Conservation (phyloP, 2,329 filamentous ascomycete genomes). For the Ophiocordyceps robertsii region DNA sequence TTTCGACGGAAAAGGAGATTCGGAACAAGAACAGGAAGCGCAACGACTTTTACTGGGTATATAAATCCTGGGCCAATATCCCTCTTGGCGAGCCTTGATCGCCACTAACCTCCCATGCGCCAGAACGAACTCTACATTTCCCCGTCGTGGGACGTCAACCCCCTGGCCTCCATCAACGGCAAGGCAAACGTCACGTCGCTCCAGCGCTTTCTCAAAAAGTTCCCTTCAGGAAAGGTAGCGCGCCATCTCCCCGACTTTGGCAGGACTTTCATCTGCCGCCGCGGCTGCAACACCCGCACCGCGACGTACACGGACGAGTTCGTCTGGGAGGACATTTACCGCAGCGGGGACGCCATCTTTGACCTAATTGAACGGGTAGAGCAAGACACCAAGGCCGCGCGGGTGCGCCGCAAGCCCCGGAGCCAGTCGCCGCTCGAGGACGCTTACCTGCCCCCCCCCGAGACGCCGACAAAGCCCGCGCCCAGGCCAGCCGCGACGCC, state of each 20-base stretch:
- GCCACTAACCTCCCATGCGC: not conserved
- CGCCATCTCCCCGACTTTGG: slow-evolving; percentile 61
- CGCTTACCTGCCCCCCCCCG: slow-evolving; percentile 17
- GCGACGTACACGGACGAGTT: slow-evolving; percentile 90
- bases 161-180: slow-evolving; percentile 79
- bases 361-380: slow-evolving; percentile 54
- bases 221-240: slow-evolving; percentile 64
- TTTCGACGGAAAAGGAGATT: slow-evolving; percentile 82
- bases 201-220: slow-evolving; percentile 50
- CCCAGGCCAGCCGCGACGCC: slow-evolving; percentile 15
- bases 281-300: slow-evolving; percentile 80
- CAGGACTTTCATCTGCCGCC: slow-evolving; percentile 79
- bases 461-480: slow-evolving; percentile 23
- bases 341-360: slow-evolving; percentile 49
- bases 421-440: slow-evolving; percentile 18
- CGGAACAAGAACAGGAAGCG: slow-evolving; percentile 72
- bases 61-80: slow-evolving; percentile 4
- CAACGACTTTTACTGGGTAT: slow-evolving; percentile 59
- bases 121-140: slow-evolving; percentile 90
- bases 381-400: slow-evolving; percentile 56
- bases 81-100: not conserved
- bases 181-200: slow-evolving; percentile 71
- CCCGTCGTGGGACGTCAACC: slow-evolving; percentile 73
- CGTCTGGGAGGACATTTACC: slow-evolving; percentile 75
- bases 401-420: slow-evolving; percentile 16